A percentile compares a stretch with the other conserved stretches of the same genome.
Conservation (phyloP, 129 eudicot species). For the Mikania micrantha region DNA sequence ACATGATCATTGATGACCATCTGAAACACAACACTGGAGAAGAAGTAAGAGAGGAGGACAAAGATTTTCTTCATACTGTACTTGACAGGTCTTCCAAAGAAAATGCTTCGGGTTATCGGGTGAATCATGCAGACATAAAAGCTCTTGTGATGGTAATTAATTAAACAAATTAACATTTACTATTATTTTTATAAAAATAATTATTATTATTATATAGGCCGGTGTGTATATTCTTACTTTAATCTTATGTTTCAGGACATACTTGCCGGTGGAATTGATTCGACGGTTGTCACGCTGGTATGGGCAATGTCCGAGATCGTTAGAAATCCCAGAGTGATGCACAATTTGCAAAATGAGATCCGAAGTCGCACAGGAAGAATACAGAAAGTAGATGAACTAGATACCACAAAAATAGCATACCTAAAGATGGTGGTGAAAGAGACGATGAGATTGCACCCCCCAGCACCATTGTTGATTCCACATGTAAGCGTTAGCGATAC, state of each 20-base stretch:
- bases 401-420: neutral
- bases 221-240: too few relatives aligned
- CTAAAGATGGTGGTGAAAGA: conserved; percentile 1
- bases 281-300: neutral
- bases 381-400: neutral
- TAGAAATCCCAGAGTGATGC: neutral
- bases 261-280: neutral
- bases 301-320: neutral
- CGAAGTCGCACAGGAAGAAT: neutral
- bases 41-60: neutral
- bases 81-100: neutral
- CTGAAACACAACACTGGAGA: neutral
- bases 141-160: conserved; percentile 11
- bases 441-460: neutral
- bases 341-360: neutral
- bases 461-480: neutral
- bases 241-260: neutral
- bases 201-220: too few relatives aligned
- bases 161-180: too few relatives aligned
- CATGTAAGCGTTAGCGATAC: neutral
- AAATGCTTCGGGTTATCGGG: neutral
- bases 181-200: too few relatives aligned
- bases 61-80: conserved; percentile 9
- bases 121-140: neutral
- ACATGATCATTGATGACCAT: conserved; percentile 10